Conservation (phyloP, 2,329 filamentous ascomycete species). For the Monosporascus sp. region DNA sequence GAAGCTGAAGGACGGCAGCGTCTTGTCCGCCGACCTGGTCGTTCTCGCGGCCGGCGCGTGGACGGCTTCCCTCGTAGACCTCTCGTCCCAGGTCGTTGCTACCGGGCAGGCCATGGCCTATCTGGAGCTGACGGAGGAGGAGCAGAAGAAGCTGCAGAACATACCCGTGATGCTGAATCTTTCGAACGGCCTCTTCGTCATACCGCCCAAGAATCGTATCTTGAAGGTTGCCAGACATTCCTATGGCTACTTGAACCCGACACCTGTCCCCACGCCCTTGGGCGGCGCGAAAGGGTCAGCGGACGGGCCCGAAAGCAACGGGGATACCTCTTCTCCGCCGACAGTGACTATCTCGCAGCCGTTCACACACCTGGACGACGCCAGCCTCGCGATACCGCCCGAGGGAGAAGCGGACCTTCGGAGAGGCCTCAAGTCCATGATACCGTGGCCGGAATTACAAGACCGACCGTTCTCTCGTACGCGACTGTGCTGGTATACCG, state of each 20-base stretch:
- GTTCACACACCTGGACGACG: conserved; percentile 44
- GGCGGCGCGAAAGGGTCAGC: conserved; percentile 11
- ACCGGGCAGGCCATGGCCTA: conserved; percentile 81
- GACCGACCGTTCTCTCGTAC: conserved; percentile 57
- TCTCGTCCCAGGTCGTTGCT: conserved; percentile 69
- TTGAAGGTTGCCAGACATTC: conserved; percentile 67
- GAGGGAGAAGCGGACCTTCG: conserved; percentile 61
- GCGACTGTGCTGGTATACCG: conserved; percentile 70
- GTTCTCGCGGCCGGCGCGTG: conserved; percentile 84
- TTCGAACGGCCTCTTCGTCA: conserved; percentile 66
- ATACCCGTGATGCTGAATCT: conserved; percentile 73
- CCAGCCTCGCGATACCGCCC: conserved; percentile 43
- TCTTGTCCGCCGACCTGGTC: conserved; percentile 62
- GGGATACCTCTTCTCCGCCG: not conserved
- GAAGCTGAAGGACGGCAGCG: conserved; percentile 42
- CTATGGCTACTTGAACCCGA: conserved; percentile 60
- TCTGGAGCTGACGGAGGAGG: conserved; percentile 64
- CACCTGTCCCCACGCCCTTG: conserved; percentile 23
- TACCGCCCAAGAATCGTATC: conserved; percentile 57
- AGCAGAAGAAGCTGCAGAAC: conserved; percentile 58
- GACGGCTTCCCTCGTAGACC: conserved; percentile 72
- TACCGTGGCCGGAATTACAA: conserved; percentile 51
- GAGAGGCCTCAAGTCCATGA: conserved; percentile 52
- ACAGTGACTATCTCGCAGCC: conserved; percentile 32
- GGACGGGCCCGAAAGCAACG: conserved; percentile 1